phyloP scores from a whole-genome alignment of 2,329 filamentous ascomycete genomes.

The Fusarium sororula region DNA sequence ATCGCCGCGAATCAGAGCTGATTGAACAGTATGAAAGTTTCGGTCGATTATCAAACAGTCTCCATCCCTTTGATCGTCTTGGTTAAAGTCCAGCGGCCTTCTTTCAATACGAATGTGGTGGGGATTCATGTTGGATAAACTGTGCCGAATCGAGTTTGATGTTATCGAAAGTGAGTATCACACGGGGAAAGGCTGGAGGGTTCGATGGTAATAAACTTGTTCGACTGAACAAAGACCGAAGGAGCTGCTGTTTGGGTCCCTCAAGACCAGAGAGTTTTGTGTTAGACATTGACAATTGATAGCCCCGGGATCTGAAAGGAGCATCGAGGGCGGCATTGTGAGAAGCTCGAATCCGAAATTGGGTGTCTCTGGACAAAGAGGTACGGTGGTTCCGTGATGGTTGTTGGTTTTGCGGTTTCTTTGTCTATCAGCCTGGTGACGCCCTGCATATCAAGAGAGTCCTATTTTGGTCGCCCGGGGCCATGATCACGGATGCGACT shows the following conservation, averaged over 20 bases:
- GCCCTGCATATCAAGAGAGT: background rate
- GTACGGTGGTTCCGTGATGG: conserved; percentile 7
- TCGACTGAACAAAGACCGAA: conserved; percentile 30
- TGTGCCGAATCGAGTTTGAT: background rate
- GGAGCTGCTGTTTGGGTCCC: background rate
- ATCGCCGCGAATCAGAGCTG: conserved; percentile 34
- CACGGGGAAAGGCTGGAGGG: background rate
- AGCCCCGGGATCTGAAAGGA: background rate
- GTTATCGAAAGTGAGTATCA: background rate
- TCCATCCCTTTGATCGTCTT: background rate
- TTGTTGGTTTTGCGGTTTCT: conserved; percentile 18
- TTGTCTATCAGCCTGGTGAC: conserved; percentile 22
- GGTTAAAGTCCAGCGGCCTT: background rate
- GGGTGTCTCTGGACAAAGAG: conserved; percentile 23
- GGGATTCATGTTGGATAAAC: conserved; percentile 8
- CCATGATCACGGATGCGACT: background rate
- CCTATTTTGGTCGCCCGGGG: conserved; percentile 17
- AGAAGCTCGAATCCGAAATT: conserved; percentile 8
- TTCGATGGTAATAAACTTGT: conserved; percentile 36
- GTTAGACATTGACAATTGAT: background rate
- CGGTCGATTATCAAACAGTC: background rate
- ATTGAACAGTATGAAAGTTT: conserved; percentile 22
- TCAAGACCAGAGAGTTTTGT: background rate
- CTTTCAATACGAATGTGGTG: background rate
- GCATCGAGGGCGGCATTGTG: conserved; percentile 20